phyloP scores from a whole-genome alignment of 495 filamentous ascomycete genomes.

The Gamarada debralockiae region DNA sequence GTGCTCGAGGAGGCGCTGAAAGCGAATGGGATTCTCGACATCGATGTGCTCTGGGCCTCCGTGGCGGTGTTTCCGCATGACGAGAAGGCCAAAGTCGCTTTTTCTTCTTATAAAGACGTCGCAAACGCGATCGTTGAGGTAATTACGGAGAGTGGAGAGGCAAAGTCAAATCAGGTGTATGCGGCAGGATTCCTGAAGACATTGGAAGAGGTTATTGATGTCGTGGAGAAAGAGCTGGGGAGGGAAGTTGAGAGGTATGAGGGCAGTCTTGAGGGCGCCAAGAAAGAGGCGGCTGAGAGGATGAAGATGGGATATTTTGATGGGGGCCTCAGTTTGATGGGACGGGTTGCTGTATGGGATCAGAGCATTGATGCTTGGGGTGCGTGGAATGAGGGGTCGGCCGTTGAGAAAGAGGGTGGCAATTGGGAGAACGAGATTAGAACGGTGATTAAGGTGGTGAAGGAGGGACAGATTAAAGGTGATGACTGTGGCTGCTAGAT shows the following conservation, averaged over 20 bases:
- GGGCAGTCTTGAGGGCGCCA: conserved; percentile 8
- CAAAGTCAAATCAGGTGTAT: not conserved
- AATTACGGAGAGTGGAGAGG: not conserved
- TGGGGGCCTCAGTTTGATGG: conserved; percentile 14
- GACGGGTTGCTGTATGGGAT: conserved; percentile 17
- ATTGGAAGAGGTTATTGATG: not conserved
- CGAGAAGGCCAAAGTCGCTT: conserved; percentile 2
- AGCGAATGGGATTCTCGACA: conserved; percentile 7
- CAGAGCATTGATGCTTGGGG: conserved; percentile 4
- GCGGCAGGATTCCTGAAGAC: not conserved
- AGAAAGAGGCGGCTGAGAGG: conserved; percentile 16
- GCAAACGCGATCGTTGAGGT: conserved; percentile 4
- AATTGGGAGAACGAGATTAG: not conserved
- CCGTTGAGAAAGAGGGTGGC: not conserved
- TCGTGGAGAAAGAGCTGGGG: conserved; percentile 7
- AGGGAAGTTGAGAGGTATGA: conserved; percentile 15
- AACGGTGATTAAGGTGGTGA: conserved; percentile 6
- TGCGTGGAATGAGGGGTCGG: not conserved
- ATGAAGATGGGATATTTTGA: conserved; percentile 18
- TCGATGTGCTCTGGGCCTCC: conserved; percentile 10
- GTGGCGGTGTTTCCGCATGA: conserved; percentile 6
- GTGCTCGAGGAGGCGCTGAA: conserved; percentile 14
- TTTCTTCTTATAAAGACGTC: conserved; percentile 11
- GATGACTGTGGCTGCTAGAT: conserved; percentile 12
- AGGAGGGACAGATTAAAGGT: conserved; percentile 1